phyloP scores from a whole-genome alignment of 2,329 filamentous ascomycete genomes.

The Monosporascus sp. region DNA sequence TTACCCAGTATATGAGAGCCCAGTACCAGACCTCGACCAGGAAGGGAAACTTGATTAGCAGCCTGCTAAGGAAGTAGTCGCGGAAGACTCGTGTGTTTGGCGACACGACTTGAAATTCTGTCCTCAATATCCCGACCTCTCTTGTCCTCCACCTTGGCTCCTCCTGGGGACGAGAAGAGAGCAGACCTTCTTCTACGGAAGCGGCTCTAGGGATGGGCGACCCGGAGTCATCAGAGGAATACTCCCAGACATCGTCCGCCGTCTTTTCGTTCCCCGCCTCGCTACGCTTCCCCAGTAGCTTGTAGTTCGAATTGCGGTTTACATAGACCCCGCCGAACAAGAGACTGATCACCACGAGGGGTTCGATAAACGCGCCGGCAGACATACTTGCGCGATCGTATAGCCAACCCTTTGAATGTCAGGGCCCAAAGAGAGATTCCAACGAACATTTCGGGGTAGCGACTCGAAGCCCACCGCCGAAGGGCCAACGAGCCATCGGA shows the following conservation, averaged over 20 bases:
- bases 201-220: slow-evolving; percentile 30
- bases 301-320: slow-evolving; percentile 37
- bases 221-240: neutral
- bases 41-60: slow-evolving; percentile 66
- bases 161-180: neutral
- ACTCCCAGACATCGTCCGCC: neutral
- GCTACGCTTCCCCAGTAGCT: slow-evolving; percentile 3
- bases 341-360: slow-evolving; percentile 37
- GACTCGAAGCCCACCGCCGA: too few relatives aligned
- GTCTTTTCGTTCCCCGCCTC: slow-evolving; percentile 3
- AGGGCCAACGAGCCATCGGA: too few relatives aligned
- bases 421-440: too few relatives aligned
- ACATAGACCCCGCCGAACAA: slow-evolving; percentile 40
- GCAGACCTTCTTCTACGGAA: slow-evolving; percentile 42
- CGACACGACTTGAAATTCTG: slow-evolving; percentile 44
- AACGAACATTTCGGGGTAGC: too few relatives aligned
- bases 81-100: slow-evolving; percentile 60
- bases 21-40: slow-evolving; percentile 74
- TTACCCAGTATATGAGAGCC: slow-evolving; percentile 72
- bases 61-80: slow-evolving; percentile 55
- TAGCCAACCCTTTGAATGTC: too few relatives aligned
- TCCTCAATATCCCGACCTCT: slow-evolving; percentile 33
- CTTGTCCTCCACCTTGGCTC: slow-evolving; percentile 23
- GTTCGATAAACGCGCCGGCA: slow-evolving; percentile 36
- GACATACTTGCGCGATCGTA: slow-evolving; percentile 25